A percentile compares a stretch with the other conserved stretches of the same genome.
Conservation (phyloP, 2,329 filamentous ascomycete species). For the Fusarium sp. region DNA sequence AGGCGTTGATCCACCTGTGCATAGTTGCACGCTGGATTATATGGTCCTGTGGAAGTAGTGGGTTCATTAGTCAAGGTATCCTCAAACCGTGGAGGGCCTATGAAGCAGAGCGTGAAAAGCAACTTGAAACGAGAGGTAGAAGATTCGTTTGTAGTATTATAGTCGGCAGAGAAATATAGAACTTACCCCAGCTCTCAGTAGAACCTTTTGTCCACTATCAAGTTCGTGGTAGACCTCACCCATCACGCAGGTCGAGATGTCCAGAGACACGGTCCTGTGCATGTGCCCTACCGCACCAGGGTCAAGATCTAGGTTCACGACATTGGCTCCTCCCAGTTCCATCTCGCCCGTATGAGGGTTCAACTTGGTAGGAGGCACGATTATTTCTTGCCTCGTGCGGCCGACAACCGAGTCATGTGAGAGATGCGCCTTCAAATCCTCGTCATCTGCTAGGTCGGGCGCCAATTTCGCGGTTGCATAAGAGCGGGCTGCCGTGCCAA, state of each 20-base stretch:
- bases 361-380: not conserved
- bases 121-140: not conserved
- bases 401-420: conserved; percentile 1
- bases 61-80: not conserved
- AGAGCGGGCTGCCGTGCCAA: conserved; percentile 11
- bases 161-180: too few relatives aligned
- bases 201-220: conserved; percentile 15
- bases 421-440: conserved; percentile 9
- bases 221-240: conserved; percentile 19
- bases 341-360: conserved; percentile 1
- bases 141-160: not conserved
- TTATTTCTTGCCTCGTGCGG: not conserved
- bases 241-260: conserved; percentile 20
- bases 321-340: conserved; percentile 15
- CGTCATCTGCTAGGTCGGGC: not conserved
- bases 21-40: conserved; percentile 20
- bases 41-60: not conserved
- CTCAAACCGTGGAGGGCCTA: not conserved
- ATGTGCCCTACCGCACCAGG: conserved; percentile 12
- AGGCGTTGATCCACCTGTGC: conserved; percentile 19
- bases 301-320: conserved; percentile 14
- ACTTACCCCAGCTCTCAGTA: conserved; percentile 13
- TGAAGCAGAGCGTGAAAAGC: not conserved
- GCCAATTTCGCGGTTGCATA: conserved; percentile 11
- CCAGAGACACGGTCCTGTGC: conserved; percentile 16